Percentiles rank a stretch among this genome's conserved stretches.
Conservation (phyloP, 805 yeast species). For the Sugiyamaella americana region DNA sequence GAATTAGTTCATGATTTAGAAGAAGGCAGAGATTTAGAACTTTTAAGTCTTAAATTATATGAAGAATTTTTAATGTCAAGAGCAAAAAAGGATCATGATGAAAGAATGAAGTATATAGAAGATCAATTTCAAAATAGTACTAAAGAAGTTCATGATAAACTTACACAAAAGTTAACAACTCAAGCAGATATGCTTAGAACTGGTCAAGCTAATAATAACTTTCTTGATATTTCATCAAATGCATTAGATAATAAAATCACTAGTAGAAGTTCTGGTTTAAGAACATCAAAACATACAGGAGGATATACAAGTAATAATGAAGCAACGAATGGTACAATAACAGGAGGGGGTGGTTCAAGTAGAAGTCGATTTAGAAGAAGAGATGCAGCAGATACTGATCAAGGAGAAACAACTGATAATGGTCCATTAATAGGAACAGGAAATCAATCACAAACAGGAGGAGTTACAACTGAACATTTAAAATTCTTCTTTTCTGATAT, state of each 20-base stretch:
- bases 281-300: background rate
- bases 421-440: background rate
- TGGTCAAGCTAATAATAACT: background rate
- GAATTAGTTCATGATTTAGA: slow-evolving; percentile 17
- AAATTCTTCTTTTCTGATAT: background rate
- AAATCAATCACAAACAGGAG: background rate
- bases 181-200: slow-evolving; percentile 8
- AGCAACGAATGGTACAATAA: background rate
- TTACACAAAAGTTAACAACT: slow-evolving; percentile 14
- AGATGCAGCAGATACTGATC: background rate
- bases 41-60: slow-evolving; percentile 15
- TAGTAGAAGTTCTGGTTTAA: background rate
- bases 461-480: background rate
- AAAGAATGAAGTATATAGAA: slow-evolving; percentile 12
- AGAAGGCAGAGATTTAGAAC: slow-evolving; percentile 19
- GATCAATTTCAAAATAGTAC: slow-evolving; percentile 6
- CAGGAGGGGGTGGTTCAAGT: background rate
- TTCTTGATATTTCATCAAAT: background rate
- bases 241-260: background rate
- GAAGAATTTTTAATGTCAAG: slow-evolving; percentile 12
- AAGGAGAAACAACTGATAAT: background rate
- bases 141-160: slow-evolving; percentile 10
- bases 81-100: slow-evolving; percentile 10
- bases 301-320: background rate
- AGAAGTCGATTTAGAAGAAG: background rate